Evolutionary conservation across 192 early-diverging fungal genomes (phyloP).

Genomic region (Dissophora ornata): DNA sequence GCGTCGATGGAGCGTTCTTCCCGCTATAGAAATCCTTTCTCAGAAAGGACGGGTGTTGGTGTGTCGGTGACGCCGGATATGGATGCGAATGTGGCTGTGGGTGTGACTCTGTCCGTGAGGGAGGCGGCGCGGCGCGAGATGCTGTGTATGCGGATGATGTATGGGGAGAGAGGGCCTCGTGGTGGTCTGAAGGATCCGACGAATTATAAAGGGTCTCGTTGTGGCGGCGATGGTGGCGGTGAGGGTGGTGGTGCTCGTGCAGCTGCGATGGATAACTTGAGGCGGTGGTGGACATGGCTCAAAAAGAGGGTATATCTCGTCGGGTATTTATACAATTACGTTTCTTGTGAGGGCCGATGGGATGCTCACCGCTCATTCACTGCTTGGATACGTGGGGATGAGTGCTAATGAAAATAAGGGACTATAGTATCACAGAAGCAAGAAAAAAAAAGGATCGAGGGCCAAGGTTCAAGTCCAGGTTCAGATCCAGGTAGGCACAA

Average conservation of each 20-base stretch:
- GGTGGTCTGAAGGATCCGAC: constrained; percentile 2
- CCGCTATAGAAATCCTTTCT: constrained; percentile 25
- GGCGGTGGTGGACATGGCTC: constrained; percentile 48
- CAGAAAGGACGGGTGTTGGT: constrained; percentile 10
- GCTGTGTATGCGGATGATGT: background rate
- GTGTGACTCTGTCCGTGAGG: no score
- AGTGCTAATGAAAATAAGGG: constrained; percentile 12
- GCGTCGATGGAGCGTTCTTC: constrained; percentile 4
- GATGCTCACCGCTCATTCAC: constrained; percentile 21
- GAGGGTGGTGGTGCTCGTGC: constrained; percentile 12
- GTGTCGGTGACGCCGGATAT: constrained; percentile 3
- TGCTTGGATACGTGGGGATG: constrained; percentile 6
- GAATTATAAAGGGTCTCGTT: constrained; percentile 29
- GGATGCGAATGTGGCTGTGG: constrained; percentile 4
- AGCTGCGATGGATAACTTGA: constrained; percentile 42
- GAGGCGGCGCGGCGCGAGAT: no score
- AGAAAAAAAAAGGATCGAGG: constrained; percentile 11
- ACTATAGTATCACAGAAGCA: constrained; percentile 4
- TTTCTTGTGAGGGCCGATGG: background rate
- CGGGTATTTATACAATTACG: constrained; percentile 44
- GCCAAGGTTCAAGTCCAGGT: constrained; percentile 16
- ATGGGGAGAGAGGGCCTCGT: background rate
- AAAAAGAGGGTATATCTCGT: background rate
- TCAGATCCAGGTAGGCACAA: background rate
- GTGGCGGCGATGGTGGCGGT: constrained; percentile 24